These are phyloP conservation scores for Anthracocystis walkeri DNA, from an alignment of 1,284 basidiomycete genomes.

Conservation along the genomic window DNA sequence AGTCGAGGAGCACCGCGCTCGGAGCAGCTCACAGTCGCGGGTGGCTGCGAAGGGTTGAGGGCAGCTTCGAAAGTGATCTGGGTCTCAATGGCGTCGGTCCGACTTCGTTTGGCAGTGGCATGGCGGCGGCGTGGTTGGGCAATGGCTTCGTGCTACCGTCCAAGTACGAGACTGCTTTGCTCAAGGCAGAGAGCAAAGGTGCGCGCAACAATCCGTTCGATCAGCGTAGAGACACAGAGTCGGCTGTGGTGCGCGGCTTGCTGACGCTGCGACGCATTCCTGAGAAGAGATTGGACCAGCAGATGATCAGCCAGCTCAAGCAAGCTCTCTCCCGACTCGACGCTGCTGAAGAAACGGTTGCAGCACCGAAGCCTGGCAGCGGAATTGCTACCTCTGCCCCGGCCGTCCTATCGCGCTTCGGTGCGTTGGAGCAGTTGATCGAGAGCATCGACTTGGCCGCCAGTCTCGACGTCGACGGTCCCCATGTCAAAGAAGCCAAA, in stretches of 20 bases:
- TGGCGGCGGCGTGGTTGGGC: constrained; percentile 68
- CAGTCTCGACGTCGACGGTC: constrained; percentile 59
- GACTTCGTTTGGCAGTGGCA: constrained; percentile 63
- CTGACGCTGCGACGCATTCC: constrained; percentile 53
- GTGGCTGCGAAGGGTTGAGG: constrained; percentile 50
- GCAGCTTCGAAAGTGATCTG: constrained; percentile 50
- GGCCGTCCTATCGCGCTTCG: constrained; percentile 25
- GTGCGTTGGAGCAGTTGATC: constrained; percentile 35
- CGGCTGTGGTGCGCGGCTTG: constrained; percentile 46
- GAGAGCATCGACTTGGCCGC: constrained; percentile 61
- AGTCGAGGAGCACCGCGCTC: constrained; percentile 40
- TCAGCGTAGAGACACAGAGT: constrained; percentile 47
- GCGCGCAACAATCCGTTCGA: constrained; percentile 54
- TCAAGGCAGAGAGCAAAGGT: constrained; percentile 47
- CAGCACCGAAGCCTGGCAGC: not conserved
- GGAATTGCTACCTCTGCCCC: not conserved
- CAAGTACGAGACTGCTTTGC: constrained; percentile 50
- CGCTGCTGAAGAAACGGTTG: constrained; percentile 1
- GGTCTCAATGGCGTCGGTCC: constrained; percentile 51
- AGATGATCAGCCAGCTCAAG: constrained; percentile 19
- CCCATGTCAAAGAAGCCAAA: constrained; percentile 17
- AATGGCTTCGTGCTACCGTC: constrained; percentile 68
- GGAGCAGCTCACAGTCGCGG: constrained; percentile 33
- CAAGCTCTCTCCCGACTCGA: constrained; percentile 8
- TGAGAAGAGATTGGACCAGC: constrained; percentile 30